Conservation (phyloP, 2,329 filamentous ascomycete genomes). For the Zymoseptoria ardabiliae region DNA sequence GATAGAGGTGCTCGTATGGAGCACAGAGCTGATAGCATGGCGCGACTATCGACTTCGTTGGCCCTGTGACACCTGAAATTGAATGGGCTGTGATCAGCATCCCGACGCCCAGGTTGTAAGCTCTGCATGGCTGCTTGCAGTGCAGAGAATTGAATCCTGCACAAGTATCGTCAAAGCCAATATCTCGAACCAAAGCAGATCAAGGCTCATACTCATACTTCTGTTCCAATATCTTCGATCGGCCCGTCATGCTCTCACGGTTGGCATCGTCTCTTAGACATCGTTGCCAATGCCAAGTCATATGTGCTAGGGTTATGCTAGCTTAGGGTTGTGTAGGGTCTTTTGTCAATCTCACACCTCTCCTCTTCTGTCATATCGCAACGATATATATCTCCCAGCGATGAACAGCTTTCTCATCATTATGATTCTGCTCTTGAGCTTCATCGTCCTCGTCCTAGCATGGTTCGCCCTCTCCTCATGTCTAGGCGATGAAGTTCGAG, state of each 20-base stretch:
- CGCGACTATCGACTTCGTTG: background rate
- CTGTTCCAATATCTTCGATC: background rate
- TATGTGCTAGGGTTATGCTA: background rate
- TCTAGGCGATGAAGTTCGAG: conserved; percentile 46
- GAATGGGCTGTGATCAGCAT: background rate
- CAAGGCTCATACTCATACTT: background rate
- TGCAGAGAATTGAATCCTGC: background rate
- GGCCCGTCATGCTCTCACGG: background rate
- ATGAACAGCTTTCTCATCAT: conserved; percentile 19
- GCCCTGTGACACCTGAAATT: background rate
- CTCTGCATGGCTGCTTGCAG: background rate
- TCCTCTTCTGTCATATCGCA: background rate
- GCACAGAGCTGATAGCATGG: background rate
- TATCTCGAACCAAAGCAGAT: background rate
- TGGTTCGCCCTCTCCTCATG: conserved; percentile 51
- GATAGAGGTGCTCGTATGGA: background rate
- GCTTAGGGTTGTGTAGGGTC: background rate
- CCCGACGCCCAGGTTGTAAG: no score
- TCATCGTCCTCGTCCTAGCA: conserved; percentile 27
- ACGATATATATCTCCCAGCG: background rate
- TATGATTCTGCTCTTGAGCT: conserved; percentile 17
- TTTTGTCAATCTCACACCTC: background rate
- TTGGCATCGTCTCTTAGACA: background rate
- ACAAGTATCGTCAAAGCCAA: background rate
- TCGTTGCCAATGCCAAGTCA: background rate